Conservation (phyloP, 371 early-diverging fungal genomes). For the Actinomucor elegans region DNA sequence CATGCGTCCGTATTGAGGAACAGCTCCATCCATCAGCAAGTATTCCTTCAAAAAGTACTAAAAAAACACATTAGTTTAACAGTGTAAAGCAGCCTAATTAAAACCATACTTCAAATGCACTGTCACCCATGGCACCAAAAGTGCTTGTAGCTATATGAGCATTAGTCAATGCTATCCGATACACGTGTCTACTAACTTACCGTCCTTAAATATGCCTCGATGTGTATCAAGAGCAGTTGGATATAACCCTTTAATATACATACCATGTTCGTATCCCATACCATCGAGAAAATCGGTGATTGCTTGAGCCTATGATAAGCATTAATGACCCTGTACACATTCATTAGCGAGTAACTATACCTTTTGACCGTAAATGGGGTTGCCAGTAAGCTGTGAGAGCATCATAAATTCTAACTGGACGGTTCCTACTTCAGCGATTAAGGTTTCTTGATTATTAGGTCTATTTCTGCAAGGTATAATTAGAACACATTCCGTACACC, state of each 20-base stretch:
- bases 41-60: conserved; percentile 79
- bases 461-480: conserved; percentile 13
- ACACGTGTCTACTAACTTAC: conserved; percentile 11
- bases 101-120: conserved; percentile 48
- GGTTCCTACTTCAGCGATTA: conserved; percentile 85
- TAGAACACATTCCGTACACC: background rate
- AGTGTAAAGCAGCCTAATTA: background rate
- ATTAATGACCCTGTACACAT: background rate
- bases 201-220: conserved; percentile 41
- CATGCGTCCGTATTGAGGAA: conserved; percentile 49
- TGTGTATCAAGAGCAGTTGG: conserved; percentile 38
- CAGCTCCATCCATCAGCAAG: conserved; percentile 53
- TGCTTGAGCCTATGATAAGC: conserved; percentile 38
- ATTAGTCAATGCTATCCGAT: background rate
- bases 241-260: conserved; percentile 60
- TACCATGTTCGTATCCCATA: conserved; percentile 37
- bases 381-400: conserved; percentile 70
- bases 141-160: conserved; percentile 23
- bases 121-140: conserved; percentile 58
- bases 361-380: conserved; percentile 60
- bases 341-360: conserved; percentile 22
- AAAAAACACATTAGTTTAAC: background rate
- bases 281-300: conserved; percentile 50
- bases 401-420: conserved; percentile 86
- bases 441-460: conserved; percentile 13